Evolutionary conservation across 768 basidiomycete genomes (phyloP), one percentile per base, ranked within the genome.

Genomic region (Austroboletus eburneus): DNA sequence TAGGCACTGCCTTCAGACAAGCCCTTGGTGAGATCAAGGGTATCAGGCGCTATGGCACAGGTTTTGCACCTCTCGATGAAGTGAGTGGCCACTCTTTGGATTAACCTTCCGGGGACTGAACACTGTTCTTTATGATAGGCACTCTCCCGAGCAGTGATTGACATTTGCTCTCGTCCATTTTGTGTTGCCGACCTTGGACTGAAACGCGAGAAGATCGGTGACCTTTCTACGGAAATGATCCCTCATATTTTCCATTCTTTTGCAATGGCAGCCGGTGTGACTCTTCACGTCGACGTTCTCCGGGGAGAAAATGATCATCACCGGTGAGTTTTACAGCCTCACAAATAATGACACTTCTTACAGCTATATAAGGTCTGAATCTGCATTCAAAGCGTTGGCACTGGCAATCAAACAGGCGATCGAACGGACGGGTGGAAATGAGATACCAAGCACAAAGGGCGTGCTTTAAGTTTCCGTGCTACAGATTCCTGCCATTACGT

Each of bases 221-320:
- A 94, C 55, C 77, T 94, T 42, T 93, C 91, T 21, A 91, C 91
- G 7, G 96, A 99, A 72, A 97, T 99, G 94, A 84, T 99, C 45
- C 91, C 95, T 25, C 96, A 99, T 65, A 78, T 99, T 44, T 91
- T 99, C 67, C 87, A 96, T 71, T 96, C 93, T 4, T 99, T 99
- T 62, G 90, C 95, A n/a, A 92, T 92, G 52, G 91, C 91, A 0
- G 88, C 95, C 1, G 94, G 94, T 7, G 86, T 84, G 18, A 98
- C 96, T 3, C 73, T 99, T 39, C 95, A 98, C 61, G 78, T 98
- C 42, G 96, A 99, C 60, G 92, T 91, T 35, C 73, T 99, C 35
- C 78, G 93, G 27, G 96, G 96, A 34, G 86, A 91, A 58, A 99
- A 99, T 69, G 96, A 99, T 62, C 96, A 99, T 66, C 96, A 98